Conservation (phyloP, 805 yeast genomes). For the Candida khao-thaluensis region DNA sequence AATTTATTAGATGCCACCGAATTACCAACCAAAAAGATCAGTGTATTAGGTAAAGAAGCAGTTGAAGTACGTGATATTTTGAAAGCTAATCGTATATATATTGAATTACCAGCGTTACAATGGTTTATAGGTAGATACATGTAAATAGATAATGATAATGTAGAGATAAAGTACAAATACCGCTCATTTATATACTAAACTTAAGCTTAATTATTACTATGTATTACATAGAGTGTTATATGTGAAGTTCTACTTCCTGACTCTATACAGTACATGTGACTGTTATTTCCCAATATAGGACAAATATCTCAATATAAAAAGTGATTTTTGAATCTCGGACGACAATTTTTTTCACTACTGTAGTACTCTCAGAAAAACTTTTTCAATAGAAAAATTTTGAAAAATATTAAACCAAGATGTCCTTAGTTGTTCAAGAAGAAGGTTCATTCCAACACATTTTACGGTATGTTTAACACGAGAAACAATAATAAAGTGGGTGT, state of each 20-base stretch:
- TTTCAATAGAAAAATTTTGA: constrained; percentile 14
- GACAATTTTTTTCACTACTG: constrained; percentile 9
- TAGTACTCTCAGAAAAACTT: constrained; percentile 10
- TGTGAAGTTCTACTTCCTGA: no score
- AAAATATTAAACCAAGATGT: constrained; percentile 51
- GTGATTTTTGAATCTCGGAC: constrained; percentile 11
- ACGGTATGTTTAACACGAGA: constrained; percentile 83
- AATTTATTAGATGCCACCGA: constrained; percentile 64
- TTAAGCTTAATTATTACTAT: no score
- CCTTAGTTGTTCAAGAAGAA: constrained; percentile 98
- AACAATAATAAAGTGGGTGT: no score
- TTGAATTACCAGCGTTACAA: constrained; percentile 72
- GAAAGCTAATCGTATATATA: constrained; percentile 70
- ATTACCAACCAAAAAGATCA: constrained; percentile 51
- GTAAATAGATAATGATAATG: constrained; percentile 15
- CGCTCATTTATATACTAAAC: no score
- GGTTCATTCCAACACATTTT: constrained; percentile 99
- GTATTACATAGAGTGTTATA: no score
- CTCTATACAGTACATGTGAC: constrained; percentile 2
- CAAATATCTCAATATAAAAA: no score
- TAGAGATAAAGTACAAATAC: no score
- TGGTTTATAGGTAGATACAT: constrained; percentile 45
- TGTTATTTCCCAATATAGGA: constrained; percentile 2
- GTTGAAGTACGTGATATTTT: constrained; percentile 81
- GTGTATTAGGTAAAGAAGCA: constrained; percentile 69